phyloP scores from a whole-genome alignment of 768 basidiomycete genomes.

The Candolleomyces efflorescens region DNA sequence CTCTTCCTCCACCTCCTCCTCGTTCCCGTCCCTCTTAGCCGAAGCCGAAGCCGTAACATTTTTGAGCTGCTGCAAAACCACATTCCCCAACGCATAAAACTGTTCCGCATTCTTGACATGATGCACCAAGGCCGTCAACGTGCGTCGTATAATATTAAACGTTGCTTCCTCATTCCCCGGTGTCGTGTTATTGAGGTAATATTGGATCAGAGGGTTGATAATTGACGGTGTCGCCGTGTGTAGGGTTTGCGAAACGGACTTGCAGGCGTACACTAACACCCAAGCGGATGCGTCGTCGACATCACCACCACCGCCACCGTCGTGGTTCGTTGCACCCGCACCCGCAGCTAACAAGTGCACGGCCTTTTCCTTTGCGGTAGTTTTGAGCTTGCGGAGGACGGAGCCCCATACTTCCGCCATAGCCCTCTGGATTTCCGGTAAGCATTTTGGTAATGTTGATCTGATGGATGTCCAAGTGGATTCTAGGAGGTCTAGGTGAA shows the following conservation, averaged over 20 bases:
- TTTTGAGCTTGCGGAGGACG: slow-evolving; percentile 68
- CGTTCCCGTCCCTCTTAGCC: too few species aligned
- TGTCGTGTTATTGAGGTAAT: slow-evolving; percentile 50
- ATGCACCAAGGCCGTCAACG: slow-evolving; percentile 78
- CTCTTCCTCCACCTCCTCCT: too few species aligned
- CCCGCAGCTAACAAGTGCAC: slow-evolving; percentile 51
- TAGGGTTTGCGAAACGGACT: slow-evolving; percentile 82
- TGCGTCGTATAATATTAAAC: slow-evolving; percentile 59
- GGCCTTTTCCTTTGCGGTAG: slow-evolving; percentile 49
- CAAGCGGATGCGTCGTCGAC: slow-evolving; percentile 68
- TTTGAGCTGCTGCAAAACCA: slow-evolving; percentile 40
- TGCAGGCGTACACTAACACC: slow-evolving; percentile 75
- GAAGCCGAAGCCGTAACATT: too few species aligned
- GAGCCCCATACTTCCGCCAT: slow-evolving; percentile 88
- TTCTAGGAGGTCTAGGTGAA: slow-evolving; percentile 48
- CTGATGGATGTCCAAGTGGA: slow-evolving; percentile 58
- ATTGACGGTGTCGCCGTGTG: slow-evolving; percentile 72
- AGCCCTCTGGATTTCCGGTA: slow-evolving; percentile 69
- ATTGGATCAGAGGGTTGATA: slow-evolving; percentile 51
- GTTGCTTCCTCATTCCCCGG: slow-evolving; percentile 35
- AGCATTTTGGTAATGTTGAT: slow-evolving; percentile 50
- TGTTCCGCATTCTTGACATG: slow-evolving; percentile 71
- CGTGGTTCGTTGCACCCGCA: too few species aligned
- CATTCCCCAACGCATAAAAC: slow-evolving; percentile 53
- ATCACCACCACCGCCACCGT: too few species aligned